These are phyloP conservation scores for Boletus edulis DNA, from an alignment of 768 basidiomycete species.

Conservation along the genomic window DNA sequence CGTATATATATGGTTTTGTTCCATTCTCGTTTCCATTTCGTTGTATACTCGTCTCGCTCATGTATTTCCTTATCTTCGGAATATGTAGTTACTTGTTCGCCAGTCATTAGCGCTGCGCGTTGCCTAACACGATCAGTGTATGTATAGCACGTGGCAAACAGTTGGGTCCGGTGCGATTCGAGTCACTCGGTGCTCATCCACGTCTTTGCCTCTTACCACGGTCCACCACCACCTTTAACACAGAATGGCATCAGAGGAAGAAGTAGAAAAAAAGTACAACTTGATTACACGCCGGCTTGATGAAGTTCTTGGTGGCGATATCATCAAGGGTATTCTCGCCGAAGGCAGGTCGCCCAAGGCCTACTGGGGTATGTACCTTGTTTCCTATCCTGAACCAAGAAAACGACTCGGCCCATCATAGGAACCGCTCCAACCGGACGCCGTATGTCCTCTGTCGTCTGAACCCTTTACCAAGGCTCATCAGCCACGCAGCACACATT, in stretches of 20 bases:
- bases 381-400: neutral
- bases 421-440: constrained; percentile 93
- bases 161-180: no score
- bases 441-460: constrained; percentile 55
- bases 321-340: constrained; percentile 75
- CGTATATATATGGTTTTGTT: no score
- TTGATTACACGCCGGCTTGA: constrained; percentile 83
- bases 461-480: neutral
- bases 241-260: constrained; percentile 30
- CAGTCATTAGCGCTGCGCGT: no score
- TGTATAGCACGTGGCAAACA: no score
- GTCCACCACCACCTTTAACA: neutral
- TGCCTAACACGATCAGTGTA: no score
- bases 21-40: no score
- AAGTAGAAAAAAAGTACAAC: constrained; percentile 55
- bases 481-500: constrained; percentile 72
- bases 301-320: constrained; percentile 85
- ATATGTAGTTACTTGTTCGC: no score
- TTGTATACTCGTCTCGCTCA: no score
- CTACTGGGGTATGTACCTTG: constrained; percentile 77
- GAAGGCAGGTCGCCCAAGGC: no score
- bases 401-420: constrained; percentile 30
- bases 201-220: neutral
- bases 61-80: no score
- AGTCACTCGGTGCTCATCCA: no score